These are phyloP conservation scores for Penicillium palitans DNA, from an alignment of 2,329 filamentous ascomycete genomes.

Conservation along the genomic window DNA sequence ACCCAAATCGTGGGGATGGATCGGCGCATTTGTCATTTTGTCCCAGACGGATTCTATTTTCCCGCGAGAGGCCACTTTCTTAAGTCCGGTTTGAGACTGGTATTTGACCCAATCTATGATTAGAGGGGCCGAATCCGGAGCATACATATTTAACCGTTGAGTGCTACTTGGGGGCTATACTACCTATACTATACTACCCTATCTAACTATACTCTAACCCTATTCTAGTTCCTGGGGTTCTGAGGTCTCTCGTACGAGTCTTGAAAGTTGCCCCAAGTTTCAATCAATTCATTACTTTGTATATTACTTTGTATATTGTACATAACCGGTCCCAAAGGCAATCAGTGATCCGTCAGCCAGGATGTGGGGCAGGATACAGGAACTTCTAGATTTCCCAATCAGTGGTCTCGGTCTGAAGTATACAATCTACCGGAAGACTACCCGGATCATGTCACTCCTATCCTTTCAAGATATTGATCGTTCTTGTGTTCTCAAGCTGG, in stretches of 20 bases:
- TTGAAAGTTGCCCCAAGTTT: conserved; percentile 2
- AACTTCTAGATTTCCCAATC: conserved; percentile 35
- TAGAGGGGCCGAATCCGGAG: conserved; percentile 28
- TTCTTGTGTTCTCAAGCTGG: background rate
- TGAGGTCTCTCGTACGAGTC: conserved; percentile 11
- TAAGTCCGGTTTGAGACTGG: conserved; percentile 13
- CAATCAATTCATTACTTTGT: background rate
- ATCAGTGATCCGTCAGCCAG: conserved; percentile 23
- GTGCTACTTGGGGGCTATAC: background rate
- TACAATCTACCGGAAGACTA: conserved; percentile 18
- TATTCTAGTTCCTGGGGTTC: background rate
- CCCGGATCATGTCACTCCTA: conserved; percentile 1
- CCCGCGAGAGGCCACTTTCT: conserved; percentile 22
- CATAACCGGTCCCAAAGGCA: conserved; percentile 2
- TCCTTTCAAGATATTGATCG: background rate
- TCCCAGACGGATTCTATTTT: conserved; percentile 40
- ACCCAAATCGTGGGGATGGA: conserved; percentile 36
- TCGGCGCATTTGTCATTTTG: conserved; percentile 39
- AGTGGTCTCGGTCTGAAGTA: conserved; percentile 34
- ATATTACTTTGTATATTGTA: too few relatives aligned
- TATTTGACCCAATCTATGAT: conserved; percentile 20
- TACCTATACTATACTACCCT: background rate
- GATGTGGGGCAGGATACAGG: conserved; percentile 27
- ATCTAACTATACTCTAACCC: background rate
- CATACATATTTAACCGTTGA: conserved; percentile 22